phyloP scores from a whole-genome alignment of 352 stramenopile species.

The Thraustochytrium sp. region DNA sequence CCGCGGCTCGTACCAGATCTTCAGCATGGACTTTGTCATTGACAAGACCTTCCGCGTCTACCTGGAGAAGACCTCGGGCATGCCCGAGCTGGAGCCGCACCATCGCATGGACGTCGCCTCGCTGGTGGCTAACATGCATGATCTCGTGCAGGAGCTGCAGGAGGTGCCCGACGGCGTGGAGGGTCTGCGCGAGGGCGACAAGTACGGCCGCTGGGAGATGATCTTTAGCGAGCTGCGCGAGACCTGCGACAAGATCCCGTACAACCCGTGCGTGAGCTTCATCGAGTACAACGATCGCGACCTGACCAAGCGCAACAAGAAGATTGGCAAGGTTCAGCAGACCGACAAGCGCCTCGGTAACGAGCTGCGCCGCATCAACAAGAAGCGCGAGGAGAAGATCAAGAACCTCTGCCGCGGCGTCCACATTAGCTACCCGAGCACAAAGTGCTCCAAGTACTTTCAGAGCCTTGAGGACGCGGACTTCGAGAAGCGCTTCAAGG shows the following conservation, averaged over 20 bases:
- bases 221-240: slow-evolving; percentile 41
- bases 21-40: slow-evolving; percentile 41
- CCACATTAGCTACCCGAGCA: slow-evolving; percentile 41
- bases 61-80: slow-evolving; percentile 33
- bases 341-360: slow-evolving; percentile 34
- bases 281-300: slow-evolving; percentile 45
- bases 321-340: slow-evolving; percentile 39
- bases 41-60: slow-evolving; percentile 43
- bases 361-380: slow-evolving; percentile 35
- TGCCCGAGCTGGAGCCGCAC: not conserved
- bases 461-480: slow-evolving; percentile 29
- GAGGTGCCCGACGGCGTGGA: slow-evolving; percentile 42
- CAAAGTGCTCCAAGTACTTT: slow-evolving; percentile 39
- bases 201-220: slow-evolving; percentile 41
- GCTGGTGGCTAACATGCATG: slow-evolving; percentile 22
- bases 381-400: slow-evolving; percentile 45
- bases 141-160: slow-evolving; percentile 45
- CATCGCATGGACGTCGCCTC: not conserved
- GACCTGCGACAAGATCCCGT: slow-evolving; percentile 40
- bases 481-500: slow-evolving; percentile 34
- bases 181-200: slow-evolving; percentile 41
- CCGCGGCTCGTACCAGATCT: slow-evolving; percentile 15
- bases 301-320: slow-evolving; percentile 30
- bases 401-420: slow-evolving; percentile 9
- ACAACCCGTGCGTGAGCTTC: slow-evolving; percentile 39